Conservation (phyloP, 176 grass and related monocot species). For the Oryza glumipatula region DNA sequence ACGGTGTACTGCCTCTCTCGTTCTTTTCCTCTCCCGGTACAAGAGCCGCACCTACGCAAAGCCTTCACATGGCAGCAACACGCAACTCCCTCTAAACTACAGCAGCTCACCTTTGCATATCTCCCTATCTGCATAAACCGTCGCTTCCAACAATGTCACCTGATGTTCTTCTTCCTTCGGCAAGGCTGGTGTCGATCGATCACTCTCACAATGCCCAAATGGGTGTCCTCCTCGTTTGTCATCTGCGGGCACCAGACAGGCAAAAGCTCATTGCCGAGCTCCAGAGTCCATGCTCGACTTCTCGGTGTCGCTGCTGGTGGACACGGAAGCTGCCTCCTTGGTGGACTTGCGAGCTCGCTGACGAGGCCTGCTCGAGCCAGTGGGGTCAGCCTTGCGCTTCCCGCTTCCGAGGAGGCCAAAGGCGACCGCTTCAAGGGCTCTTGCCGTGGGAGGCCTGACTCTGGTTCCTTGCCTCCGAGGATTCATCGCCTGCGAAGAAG, state of each 20-base stretch:
- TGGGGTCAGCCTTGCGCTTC: slow-evolving; percentile 60
- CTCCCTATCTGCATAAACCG: not conserved
- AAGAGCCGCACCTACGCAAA: slow-evolving; percentile 27
- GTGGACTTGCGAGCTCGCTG: slow-evolving; percentile 45
- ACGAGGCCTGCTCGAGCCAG: slow-evolving; percentile 39
- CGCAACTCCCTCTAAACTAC: slow-evolving; percentile 29
- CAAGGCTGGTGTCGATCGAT: not conserved
- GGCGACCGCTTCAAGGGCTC: slow-evolving; percentile 86
- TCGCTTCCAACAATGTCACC: not conserved
- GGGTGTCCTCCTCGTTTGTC: not conserved
- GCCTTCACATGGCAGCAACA: not conserved
- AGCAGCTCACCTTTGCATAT: not conserved
- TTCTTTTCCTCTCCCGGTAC: slow-evolving; percentile 15
- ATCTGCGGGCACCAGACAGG: too few relatives aligned
- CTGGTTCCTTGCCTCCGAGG: slow-evolving; percentile 77
- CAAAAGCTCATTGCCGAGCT: not conserved
- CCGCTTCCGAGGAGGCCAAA: slow-evolving; percentile 67
- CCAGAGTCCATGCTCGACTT: slow-evolving; percentile 42
- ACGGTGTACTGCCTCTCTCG: not conserved
- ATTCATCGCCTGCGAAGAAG: slow-evolving; percentile 19
- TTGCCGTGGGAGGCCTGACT: slow-evolving; percentile 73
- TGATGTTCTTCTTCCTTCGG: not conserved
- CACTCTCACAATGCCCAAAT: not conserved
- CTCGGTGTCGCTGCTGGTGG: slow-evolving; percentile 19
- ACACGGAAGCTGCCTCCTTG: not conserved